phyloP scores from a whole-genome alignment of 2,329 filamentous ascomycete species.

The Plectosphaerella plurivora region DNA sequence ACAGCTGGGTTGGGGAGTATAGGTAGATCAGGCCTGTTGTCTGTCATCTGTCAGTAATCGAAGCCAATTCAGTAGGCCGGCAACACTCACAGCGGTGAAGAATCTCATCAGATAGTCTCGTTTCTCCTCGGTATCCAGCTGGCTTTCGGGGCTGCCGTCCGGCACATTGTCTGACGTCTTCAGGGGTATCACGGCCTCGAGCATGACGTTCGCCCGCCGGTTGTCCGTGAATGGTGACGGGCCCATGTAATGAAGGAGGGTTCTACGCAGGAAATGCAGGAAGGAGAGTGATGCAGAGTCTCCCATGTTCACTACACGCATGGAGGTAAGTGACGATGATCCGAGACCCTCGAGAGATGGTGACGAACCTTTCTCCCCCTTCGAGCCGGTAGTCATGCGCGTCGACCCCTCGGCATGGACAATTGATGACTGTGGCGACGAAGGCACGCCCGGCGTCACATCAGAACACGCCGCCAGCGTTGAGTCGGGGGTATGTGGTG shows the following conservation, averaged over 20 bases:
- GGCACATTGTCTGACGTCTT: not conserved
- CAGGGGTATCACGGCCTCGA: conserved; percentile 34
- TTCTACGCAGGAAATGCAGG: conserved; percentile 45
- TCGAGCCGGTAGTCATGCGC: not conserved
- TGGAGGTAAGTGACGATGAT: not conserved
- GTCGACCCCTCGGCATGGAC: not conserved
- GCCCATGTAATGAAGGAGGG: conserved; percentile 44
- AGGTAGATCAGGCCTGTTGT: conserved; percentile 28
- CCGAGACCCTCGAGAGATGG: not conserved
- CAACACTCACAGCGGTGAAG: conserved; percentile 2
- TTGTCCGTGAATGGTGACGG: conserved; percentile 50
- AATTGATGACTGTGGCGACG: not conserved
- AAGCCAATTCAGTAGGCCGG: not conserved
- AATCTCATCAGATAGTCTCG: not conserved
- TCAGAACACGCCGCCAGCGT: not conserved
- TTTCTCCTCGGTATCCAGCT: not conserved
- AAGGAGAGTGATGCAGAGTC: conserved; percentile 51
- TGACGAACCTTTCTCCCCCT: not conserved
- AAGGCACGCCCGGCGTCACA: not conserved
- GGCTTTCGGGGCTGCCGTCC: not conserved
- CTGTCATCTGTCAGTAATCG: conserved; percentile 9
- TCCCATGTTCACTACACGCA: conserved; percentile 39
- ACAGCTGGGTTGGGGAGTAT: conserved; percentile 11
- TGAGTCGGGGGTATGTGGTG: not conserved
- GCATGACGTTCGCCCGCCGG: conserved; percentile 45